Base-by-base conservation (phyloP, 2,329 filamentous ascomycete species). In the Blastomyces silverae region DNA sequence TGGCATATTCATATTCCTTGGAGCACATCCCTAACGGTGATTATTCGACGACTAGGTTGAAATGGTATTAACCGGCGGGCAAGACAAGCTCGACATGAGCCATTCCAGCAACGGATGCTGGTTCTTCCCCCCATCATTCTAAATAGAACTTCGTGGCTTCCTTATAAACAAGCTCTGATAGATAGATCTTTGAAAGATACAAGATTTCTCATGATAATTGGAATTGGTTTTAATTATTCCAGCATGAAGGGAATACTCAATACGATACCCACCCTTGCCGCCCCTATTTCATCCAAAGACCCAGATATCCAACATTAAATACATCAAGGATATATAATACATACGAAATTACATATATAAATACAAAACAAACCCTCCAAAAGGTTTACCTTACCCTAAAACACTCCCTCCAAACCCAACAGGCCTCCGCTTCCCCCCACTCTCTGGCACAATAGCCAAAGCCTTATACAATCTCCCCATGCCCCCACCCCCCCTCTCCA, bases 391-490 rank as follows among this genome's bases (percentile, higher is more conserved):
- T 11, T 53, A 64, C n/a, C 63, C 68, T 57, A 67, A 69, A 65
- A 79, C 70, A 77, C 71, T 87, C 0, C 93, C 94, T 0, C 94
- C 94, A 79, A 99, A 97, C 0, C 94, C 94, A 64, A 96, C 92
- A 1, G 93, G 93, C 66, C 88, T 83, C 71, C 92, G 85, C 66
- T 80, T 83, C 1, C 89, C 88, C 46, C 82, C 84, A 68, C 89
- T 90, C 76, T 92, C 89, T 0, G 94, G 94, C 71, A 97, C 74
- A 71, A 99, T 91, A 15, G 92, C 90, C 83, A 99, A 83, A 31
- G 87, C 92, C 79, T 97, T 97, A 76, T 99, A 99, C 28, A 96
- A 80, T 79, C 88, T 92, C 0, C 94, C 94, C 94, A 99, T 99
- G 0, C 92, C 93, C 62, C 85, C 87, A 1, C 87, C 89, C 0